Evolutionary conservation across 2,329 filamentous ascomycete genomes (phyloP).

Genomic region (Penicillium griseofulvum): DNA sequence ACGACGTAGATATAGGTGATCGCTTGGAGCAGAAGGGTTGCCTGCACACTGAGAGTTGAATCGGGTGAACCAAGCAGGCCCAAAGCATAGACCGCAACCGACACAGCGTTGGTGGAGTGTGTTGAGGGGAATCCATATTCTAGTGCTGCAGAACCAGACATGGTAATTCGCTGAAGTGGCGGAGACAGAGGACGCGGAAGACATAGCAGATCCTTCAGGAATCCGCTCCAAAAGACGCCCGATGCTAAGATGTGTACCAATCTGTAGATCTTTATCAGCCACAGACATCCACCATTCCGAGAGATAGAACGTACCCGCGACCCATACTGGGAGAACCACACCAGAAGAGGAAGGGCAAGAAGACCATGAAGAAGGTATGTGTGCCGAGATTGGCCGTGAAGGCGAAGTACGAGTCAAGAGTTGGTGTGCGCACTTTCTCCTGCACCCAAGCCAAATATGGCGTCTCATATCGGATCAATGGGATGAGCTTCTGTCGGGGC

Average conservation of each 20-base stretch:
- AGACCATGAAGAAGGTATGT: constrained; percentile 98
- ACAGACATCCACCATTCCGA: not conserved
- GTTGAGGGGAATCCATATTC: constrained; percentile 98
- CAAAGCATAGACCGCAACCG: constrained; percentile 81
- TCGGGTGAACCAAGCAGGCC: constrained; percentile 65
- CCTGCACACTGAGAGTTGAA: constrained; percentile 59
- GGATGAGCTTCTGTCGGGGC: constrained; percentile 76
- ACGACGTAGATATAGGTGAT: constrained; percentile 79
- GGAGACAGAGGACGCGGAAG: constrained; percentile 88
- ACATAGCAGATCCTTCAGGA: constrained; percentile 90
- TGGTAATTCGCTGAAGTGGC: constrained; percentile 88
- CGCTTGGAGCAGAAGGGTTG: constrained; percentile 62
- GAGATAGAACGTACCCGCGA: constrained; percentile 66
- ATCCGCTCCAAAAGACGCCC: constrained; percentile 85
- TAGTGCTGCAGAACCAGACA: constrained; percentile 91
- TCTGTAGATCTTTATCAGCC: constrained; percentile 26
- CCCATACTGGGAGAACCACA: constrained; percentile 82
- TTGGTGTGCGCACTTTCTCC: constrained; percentile 71
- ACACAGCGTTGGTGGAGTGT: constrained; percentile 94
- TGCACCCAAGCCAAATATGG: constrained; percentile 89
- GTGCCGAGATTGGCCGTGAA: constrained; percentile 95
- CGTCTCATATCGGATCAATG: constrained; percentile 90
- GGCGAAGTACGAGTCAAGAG: constrained; percentile 94
- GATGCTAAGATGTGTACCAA: constrained; percentile 70
- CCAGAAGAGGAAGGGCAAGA: constrained; percentile 94